A percentile compares a stretch with the other conserved stretches of the same genome.
These are phyloP conservation scores for Neurospora terricola DNA, from an alignment of 495 filamentous ascomycete species.

Conservation along the genomic window DNA sequence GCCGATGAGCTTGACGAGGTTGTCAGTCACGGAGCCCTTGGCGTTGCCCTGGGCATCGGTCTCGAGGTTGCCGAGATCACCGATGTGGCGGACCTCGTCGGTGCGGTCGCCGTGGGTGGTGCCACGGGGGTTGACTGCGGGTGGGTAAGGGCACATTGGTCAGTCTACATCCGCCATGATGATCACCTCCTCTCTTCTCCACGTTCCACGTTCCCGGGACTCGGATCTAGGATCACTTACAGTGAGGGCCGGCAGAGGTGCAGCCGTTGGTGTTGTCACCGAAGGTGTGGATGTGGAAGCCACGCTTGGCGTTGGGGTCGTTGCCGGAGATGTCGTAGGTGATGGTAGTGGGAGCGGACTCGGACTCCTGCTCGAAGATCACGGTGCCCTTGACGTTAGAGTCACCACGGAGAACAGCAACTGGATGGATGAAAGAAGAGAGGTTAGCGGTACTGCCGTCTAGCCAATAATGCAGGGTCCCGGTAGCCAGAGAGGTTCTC, in stretches of 20 bases:
- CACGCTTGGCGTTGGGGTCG: constrained; percentile 91
- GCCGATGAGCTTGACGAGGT: constrained; percentile 85
- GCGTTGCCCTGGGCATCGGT: constrained; percentile 87
- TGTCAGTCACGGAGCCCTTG: constrained; percentile 65
- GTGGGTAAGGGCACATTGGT: constrained; percentile 1
- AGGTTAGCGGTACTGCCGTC: neutral
- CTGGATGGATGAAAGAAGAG: constrained; percentile 34
- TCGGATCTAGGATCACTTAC: constrained; percentile 39
- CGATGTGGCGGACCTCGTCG: constrained; percentile 82
- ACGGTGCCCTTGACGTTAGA: constrained; percentile 85
- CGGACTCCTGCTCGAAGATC: constrained; percentile 84
- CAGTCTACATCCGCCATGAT: neutral
- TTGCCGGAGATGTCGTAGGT: constrained; percentile 87
- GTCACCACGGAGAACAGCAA: constrained; percentile 94
- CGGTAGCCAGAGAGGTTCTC: neutral
- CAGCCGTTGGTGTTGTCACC: constrained; percentile 99
- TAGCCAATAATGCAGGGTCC: constrained; percentile 6
- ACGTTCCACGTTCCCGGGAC: neutral
- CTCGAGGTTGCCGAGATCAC: constrained; percentile 93
- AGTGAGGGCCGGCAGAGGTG: constrained; percentile 94
- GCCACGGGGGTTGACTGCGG: constrained; percentile 80
- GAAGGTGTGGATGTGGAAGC: constrained; percentile 96
- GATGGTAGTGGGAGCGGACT: constrained; percentile 72
- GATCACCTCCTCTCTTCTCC: neutral
- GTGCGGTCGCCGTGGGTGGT: constrained; percentile 84